A percentile compares a stretch with the other conserved stretches of the same genome.
These are phyloP conservation scores for Gossypium longicalyx DNA, from an alignment of 345 rosid genomes.

Conservation along the genomic window DNA sequence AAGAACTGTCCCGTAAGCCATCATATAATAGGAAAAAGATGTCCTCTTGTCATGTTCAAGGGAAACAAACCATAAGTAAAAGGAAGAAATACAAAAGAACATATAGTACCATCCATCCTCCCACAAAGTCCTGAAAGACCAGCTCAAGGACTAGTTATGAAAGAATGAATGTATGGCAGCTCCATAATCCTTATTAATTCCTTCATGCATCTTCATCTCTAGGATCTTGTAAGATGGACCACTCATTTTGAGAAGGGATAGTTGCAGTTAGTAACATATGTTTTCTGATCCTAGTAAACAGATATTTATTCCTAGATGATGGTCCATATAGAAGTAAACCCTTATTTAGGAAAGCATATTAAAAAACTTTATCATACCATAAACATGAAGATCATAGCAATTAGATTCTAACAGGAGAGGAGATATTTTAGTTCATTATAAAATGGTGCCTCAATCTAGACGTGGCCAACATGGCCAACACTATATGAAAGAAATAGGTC, in stretches of 20 bases:
- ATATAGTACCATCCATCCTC: not conserved
- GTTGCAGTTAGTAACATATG: not conserved
- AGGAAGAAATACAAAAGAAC: not conserved
- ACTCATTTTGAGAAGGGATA: not conserved
- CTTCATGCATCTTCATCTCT: not conserved
- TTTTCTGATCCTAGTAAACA: not conserved
- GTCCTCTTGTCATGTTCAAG: not conserved
- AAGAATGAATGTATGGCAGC: not conserved
- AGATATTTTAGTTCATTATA: not conserved
- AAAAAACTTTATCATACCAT: not conserved
- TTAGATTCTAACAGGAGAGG: not conserved
- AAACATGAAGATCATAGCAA: not conserved
- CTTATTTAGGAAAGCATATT: not conserved
- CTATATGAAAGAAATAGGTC: not conserved
- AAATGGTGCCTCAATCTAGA: not conserved
- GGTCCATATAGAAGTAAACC: not conserved
- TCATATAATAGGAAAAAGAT: not conserved
- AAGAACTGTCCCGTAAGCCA: not conserved
- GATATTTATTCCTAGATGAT: not conserved
- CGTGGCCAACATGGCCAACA: not conserved
- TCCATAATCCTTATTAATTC: not conserved
- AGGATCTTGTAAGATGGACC: not conserved
- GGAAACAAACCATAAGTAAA: constrained; percentile 1
- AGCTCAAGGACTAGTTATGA: not conserved
- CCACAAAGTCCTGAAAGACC: not conserved